Base-by-base conservation (phyloP, 371 early-diverging fungal genomes). In the Haplosporangium sp. region DNA sequence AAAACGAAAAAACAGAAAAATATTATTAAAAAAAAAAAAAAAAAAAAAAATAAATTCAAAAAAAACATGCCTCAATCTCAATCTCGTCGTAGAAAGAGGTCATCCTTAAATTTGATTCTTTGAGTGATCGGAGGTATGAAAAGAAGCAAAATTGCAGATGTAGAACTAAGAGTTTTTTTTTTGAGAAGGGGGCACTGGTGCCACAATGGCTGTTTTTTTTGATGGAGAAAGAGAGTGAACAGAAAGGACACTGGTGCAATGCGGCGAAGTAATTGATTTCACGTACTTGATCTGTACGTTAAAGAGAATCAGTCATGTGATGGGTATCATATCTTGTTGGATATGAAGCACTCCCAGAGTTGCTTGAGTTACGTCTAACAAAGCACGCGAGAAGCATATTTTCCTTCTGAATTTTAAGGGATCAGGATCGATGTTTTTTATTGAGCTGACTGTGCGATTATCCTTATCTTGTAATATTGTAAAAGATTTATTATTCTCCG, bases 81-180 rank as follows among this genome's bases (percentile, higher is more conserved):
- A 89, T 83, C 76, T 93, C 92, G 84, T 93, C 95, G 85, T 94
- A 94, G 63, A 92, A 91, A 64, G 89, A 88, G 19, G 90, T 85
- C 91, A 92, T 91, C 19, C 19, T 40, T 57, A 57, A 57, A 38
- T 57, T 57, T 57, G 38, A 15, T 57, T 57, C 38, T 57, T 57
- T 37, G 10, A 9, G 34, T 1, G 52, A 52, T 20, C 52, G 15
- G 52, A 20, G 17, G 52, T 1, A 7, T 20, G 52, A n/a, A 52
- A 52, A 52, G 52, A 52, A 52, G 52, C 52, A 52, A 17, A 52
- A 52, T n/a, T 52, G 20, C 8, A 15, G 52, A 20, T 52, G 15
- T n/a, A 20, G 52, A 52, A 52, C 17, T n/a, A n/a, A n/a, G n/a
- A 52, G 52, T 15, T 10, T 10, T 10, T 45, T 15, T 52, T 13